Evolutionary conservation across 1,284 basidiomycete species (phyloP), one percentile per base, ranked within the genome.

Genomic region (Pseudomicrostroma phylloplanum): DNA sequence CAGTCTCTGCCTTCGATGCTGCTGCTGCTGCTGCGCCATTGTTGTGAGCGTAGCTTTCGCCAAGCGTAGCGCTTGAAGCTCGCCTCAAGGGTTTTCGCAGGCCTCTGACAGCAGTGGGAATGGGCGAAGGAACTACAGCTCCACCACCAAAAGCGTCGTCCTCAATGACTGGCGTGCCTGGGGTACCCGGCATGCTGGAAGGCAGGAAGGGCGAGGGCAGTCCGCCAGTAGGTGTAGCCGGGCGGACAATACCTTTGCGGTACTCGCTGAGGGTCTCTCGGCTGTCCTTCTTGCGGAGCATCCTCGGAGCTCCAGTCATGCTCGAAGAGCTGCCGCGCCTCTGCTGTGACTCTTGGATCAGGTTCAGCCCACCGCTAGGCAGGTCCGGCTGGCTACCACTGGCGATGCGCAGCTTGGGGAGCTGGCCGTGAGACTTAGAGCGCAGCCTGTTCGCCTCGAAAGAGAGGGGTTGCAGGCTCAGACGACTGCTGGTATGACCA

Each of bases 221-320:
- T 12, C 4, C 43, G 12, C 17, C 21, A 17, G 19, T 41, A 40
- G 13, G 17, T 39, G 41, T 17, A 11, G 39, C 17, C 25, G 21
- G 25, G 19, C 57, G 40, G 26, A 48, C 41, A 21, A 25, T 43
- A 11, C 19, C 26, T 51, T 42, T 26, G 17, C 23, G 23, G 54
- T 54, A 57, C 19, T 56, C n/a, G 30, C 40, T 48, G 2, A 51
- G 17, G 6, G 58, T 51, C 30, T 40, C 54, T 9, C 25, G 51
- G 81, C 85, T 67, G 70, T 92, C 91, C 86, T 68, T 69, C 53
- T 62, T 65, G 57, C 57, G 25, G 9, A 46, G 43, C 43, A 21
- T 48, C 43, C 21, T 48, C 17, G 43, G 30, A 36, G 30, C 30
- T 36, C 30, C 30, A 3, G 30, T 36, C 30, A 36, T 36, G 30